These are phyloP conservation scores for Athelia psychrophila DNA, from an alignment of 1,284 basidiomycete genomes.

Conservation along the genomic window DNA sequence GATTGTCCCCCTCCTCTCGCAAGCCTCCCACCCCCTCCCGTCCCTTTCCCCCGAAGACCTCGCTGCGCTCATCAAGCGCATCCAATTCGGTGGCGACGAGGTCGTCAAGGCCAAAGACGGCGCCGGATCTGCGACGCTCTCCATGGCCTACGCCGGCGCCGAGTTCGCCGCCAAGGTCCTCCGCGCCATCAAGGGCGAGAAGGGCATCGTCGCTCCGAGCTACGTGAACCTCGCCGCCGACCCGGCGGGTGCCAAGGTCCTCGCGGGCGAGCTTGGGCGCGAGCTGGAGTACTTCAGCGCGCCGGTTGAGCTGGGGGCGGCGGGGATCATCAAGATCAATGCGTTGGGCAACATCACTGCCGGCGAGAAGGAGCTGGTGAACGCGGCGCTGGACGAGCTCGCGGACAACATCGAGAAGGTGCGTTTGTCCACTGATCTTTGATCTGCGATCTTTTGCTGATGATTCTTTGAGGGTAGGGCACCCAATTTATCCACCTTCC, in stretches of 20 bases:
- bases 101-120: slow-evolving; percentile 93
- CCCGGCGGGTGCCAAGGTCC: slow-evolving; percentile 61
- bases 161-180: slow-evolving; percentile 82
- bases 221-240: slow-evolving; percentile 86
- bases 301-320: slow-evolving; percentile 77
- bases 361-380: slow-evolving; percentile 73
- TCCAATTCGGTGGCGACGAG: slow-evolving; percentile 96
- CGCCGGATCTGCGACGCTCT: slow-evolving; percentile 82
- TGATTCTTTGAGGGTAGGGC: slow-evolving; percentile 25
- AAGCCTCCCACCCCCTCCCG: slow-evolving; percentile 76
- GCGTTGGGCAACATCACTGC: slow-evolving; percentile 72
- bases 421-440: slow-evolving; percentile 11
- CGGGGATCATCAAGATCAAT: slow-evolving; percentile 82
- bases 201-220: slow-evolving; percentile 81
- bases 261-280: slow-evolving; percentile 59
- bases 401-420: slow-evolving; percentile 77
- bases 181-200: slow-evolving; percentile 86
- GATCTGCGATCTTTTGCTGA: background rate
- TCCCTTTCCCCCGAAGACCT: slow-evolving; percentile 48
- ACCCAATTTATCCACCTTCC: slow-evolving; percentile 30
- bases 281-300: slow-evolving; percentile 85
- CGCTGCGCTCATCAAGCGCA: slow-evolving; percentile 71
- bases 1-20: slow-evolving; percentile 96
- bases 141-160: slow-evolving; percentile 90
- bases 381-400: slow-evolving; percentile 82